Conservation (phyloP, 1,284 basidiomycete species). For the Amylostereum chailletii region DNA sequence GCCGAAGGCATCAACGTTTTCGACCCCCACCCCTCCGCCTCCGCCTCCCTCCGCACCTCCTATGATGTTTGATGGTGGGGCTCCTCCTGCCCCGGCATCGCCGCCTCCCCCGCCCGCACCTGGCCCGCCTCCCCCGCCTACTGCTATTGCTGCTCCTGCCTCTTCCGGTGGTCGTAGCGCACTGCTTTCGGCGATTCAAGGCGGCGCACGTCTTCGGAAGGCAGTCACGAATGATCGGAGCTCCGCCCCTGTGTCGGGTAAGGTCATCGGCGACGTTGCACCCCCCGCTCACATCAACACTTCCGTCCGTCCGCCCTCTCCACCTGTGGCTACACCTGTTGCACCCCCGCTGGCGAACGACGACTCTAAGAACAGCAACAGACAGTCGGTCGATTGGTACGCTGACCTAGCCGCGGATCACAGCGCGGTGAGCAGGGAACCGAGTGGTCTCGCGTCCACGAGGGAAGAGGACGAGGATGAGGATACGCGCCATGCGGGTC, state of each 20-base stretch:
- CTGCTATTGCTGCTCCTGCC: conserved; percentile 20
- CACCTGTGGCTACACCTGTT: conserved; percentile 12
- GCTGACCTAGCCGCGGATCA: conserved; percentile 78
- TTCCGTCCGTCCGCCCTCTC: conserved; percentile 36
- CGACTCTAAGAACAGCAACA: conserved; percentile 35
- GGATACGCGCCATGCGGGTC: conserved; percentile 15
- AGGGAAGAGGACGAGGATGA: conserved; percentile 47
- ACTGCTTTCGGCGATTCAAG: conserved; percentile 77
- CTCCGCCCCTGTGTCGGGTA: conserved; percentile 59
- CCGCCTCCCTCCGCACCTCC: conserved; percentile 24
- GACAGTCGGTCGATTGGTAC: conserved; percentile 91
- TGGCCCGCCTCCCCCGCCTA: conserved; percentile 23
- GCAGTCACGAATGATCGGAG: conserved; percentile 83
- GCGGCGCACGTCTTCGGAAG: conserved; percentile 71
- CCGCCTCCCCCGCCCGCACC: conserved; percentile 23
- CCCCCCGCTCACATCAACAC: conserved; percentile 67
- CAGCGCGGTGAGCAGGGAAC: conserved; percentile 25
- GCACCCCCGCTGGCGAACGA: conserved; percentile 18
- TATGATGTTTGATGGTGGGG: conserved; percentile 3
- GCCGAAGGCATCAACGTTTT: conserved; percentile 21
- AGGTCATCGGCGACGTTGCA: conserved; percentile 67
- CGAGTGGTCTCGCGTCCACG: conserved; percentile 39
- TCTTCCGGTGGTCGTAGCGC: conserved; percentile 53
- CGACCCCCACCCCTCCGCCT: conserved; percentile 28
- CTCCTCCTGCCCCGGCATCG: conserved; percentile 9